phyloP scores from a whole-genome alignment of 208 protist genomes.

The Crithidia fasciculata region DNA sequence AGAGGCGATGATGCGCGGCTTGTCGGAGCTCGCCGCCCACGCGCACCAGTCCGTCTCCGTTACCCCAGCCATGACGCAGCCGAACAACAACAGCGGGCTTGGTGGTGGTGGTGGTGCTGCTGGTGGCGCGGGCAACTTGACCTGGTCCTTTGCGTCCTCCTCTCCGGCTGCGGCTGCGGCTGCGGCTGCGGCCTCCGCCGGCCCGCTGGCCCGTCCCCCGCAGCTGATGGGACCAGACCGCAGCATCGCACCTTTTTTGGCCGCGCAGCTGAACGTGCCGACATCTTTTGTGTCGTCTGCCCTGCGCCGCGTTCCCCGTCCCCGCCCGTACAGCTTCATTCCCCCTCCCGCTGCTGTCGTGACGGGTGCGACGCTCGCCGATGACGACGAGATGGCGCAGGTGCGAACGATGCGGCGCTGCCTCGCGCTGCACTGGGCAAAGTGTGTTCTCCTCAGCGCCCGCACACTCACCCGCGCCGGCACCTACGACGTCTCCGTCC shows the following conservation, averaged over 20 bases:
- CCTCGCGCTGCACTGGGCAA: slow-evolving; percentile 55
- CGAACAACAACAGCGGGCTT: not conserved
- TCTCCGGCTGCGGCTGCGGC: not conserved
- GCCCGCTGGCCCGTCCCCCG: not conserved
- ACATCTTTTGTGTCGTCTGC: slow-evolving; percentile 3
- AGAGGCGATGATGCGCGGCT: slow-evolving; percentile 58
- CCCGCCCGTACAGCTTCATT: slow-evolving; percentile 25
- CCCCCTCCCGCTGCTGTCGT: slow-evolving; percentile 32
- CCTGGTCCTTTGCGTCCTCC: slow-evolving; percentile 19
- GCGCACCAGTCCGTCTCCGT: slow-evolving; percentile 20
- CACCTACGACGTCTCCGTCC: slow-evolving; percentile 41
- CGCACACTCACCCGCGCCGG: slow-evolving; percentile 46
- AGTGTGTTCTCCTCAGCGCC: slow-evolving; percentile 58
- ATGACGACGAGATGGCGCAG: slow-evolving; percentile 34
- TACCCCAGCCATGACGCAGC: not conserved
- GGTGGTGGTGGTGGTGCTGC: not conserved
- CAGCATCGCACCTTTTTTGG: slow-evolving; percentile 13
- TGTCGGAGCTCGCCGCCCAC: slow-evolving; percentile 49
- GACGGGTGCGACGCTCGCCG: slow-evolving; percentile 43
- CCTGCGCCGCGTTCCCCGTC: slow-evolving; percentile 14
- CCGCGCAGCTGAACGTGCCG: slow-evolving; percentile 21
- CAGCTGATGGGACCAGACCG: slow-evolving; percentile 12
- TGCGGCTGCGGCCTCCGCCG: not conserved
- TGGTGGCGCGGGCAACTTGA: not conserved
- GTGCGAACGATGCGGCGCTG: slow-evolving; percentile 52